Base-by-base conservation (phyloP, 2,329 filamentous ascomycete species). In the Fusarium setosum region DNA sequence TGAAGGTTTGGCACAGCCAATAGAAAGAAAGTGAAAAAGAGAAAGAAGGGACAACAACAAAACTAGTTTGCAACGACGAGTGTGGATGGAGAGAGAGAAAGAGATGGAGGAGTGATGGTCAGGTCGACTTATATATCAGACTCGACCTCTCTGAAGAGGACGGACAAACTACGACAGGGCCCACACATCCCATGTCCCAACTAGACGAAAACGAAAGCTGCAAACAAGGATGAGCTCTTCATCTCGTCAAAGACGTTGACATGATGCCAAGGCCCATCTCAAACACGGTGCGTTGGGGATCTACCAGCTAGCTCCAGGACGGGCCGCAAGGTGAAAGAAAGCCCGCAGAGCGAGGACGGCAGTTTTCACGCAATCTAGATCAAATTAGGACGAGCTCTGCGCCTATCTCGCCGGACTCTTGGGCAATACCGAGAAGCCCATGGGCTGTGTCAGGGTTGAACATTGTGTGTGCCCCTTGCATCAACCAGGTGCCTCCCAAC, bases 1-100 rank as follows among this genome's bases (percentile, higher is more conserved):
- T 72, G 70, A 69, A 72, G 24, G 37, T 50, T 69, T 72, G 70
- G 70, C 70, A 72, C 70, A 72, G 70, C 70, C 70, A 72, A 67
- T 61, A 61, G 65, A 71, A 72, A 72, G 68, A 70, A 71, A 71
- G 60, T 65, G 60, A 69, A 72, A 23, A 63, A 42, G 55, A 47
- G 55, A 50, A 59, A 67, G 62, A 60, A 60, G 52, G 42, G 45
- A 61, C 42, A 47, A 54, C 56, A 69, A 69, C 60, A 60, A 62
- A 59, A 70, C 40, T 62, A 60, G 37, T 61, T 64, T 68, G 63
- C 58, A 65, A 68, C 56, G 68, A 71, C 65, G 68, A 72, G 68
- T 66, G 70, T 68, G 41, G 41, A 61, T n/a, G 55, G 53, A 49
- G 38, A 44, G 44, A 44, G 35, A 50, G 50, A 37, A 49, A 26